Evolutionary conservation across 2,329 filamentous ascomycete genomes (phyloP), one percentile per base, ranked within the genome.

Genomic region (Ampelomyces quisqualis): DNA sequence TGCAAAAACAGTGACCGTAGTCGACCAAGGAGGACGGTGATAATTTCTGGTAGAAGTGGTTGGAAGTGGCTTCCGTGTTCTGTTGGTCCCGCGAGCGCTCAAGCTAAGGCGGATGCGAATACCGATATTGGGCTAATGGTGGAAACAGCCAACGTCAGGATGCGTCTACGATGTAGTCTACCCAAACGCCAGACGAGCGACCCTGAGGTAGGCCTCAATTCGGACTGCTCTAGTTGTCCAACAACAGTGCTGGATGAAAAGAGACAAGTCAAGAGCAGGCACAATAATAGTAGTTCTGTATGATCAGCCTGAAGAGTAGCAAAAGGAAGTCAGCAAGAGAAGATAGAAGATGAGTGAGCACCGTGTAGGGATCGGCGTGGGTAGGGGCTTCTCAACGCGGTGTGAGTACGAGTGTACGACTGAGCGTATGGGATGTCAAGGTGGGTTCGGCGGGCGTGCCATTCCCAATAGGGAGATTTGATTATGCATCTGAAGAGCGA

Each of bases 401-500:
- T 34, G 28, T 34, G 41, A 45, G 47, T 33, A 47, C 44, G 52
- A 52, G 38, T 54, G 47, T 33, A 47, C 44, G 52, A 52, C 36
- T 54, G 51, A 56, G 55, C 40, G 50, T 53, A 49, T 41, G 47
- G 40, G 47, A 44, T 38, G 40, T 49, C 54, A 47, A 48, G 47
- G 47, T 43, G 52, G 49, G 34, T 34, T 54, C 47, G 49, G 45
- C 51, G 44, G 49, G 45, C 53, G 46, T 58, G 42, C 48, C 49
- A 47, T 53, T 52, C 57, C 61, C 52, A 62, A 61, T 51, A 42
- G 53, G 53, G 59, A 49, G 39, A 30, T 41, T 55, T 49, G 57
- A 56, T 59, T 63, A 60, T 61, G 59, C 62, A 59, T 55, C 49
- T 56, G 56, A 55, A 53, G 53, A 56, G 57, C 59, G 49, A 62